phyloP scores from a whole-genome alignment of 768 basidiomycete species.

The Pulveroboletus sp. region DNA sequence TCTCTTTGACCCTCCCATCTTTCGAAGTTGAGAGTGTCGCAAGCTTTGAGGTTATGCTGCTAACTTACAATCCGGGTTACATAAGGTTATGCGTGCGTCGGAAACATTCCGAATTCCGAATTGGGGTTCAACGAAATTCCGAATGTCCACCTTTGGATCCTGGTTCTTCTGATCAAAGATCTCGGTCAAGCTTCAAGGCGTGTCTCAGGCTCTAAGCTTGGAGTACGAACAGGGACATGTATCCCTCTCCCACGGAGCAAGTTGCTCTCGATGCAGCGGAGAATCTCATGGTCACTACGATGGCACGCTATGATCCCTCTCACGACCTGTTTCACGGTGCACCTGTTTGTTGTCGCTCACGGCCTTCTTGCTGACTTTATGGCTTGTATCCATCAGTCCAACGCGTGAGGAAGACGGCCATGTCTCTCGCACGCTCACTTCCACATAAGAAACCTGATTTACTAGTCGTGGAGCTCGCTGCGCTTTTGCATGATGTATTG shows the following conservation, averaged over 20 bases:
- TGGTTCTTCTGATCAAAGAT: too few species aligned
- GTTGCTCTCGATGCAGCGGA: conserved; percentile 56
- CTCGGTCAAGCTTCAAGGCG: too few species aligned
- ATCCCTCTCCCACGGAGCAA: conserved; percentile 52
- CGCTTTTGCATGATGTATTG: conserved; percentile 84
- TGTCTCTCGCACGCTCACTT: conserved; percentile 56
- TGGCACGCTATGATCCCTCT: conserved; percentile 76
- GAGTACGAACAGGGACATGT: conserved; percentile 23
- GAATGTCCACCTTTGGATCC: too few species aligned
- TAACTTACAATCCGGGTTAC: too few species aligned
- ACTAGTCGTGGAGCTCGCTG: conserved; percentile 74
- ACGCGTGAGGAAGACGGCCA: conserved; percentile 75
- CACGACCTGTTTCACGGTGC: conserved; percentile 78
- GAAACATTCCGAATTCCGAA: conserved; percentile 27
- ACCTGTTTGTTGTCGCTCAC: conserved; percentile 17
- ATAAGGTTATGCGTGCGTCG: too few species aligned
- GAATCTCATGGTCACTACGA: conserved; percentile 64
- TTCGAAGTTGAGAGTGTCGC: conserved; percentile 1
- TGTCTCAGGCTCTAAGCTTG: too few species aligned
- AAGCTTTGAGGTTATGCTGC: neutral
- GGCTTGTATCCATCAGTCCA: conserved; percentile 49
- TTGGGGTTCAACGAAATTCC: too few species aligned
- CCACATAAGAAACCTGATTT: conserved; percentile 54
- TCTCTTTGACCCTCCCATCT: conserved; percentile 19
- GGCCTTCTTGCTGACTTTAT: conserved; percentile 4